These are phyloP conservation scores for Eleusine coracana DNA, from an alignment of 176 grass and related monocot species.

Conservation along the genomic window DNA sequence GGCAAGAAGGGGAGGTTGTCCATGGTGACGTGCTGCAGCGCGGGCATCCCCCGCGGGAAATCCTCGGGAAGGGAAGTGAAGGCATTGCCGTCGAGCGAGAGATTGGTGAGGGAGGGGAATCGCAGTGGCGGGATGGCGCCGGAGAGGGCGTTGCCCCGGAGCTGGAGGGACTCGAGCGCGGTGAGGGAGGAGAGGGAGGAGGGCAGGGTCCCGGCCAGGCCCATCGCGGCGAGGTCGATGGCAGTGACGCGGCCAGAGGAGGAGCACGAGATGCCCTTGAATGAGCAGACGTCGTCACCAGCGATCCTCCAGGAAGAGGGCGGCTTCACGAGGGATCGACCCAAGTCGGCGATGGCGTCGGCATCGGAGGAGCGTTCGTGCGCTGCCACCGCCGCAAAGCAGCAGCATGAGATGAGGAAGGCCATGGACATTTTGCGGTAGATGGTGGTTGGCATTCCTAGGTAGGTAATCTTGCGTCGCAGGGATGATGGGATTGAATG, in stretches of 20 bases:
- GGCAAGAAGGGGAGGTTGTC: neutral
- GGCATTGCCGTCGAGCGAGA: slow-evolving; percentile 16
- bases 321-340: neutral
- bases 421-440: too few relatives aligned
- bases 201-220: neutral
- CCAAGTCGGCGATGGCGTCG: neutral
- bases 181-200: slow-evolving; percentile 3
- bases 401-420: neutral
- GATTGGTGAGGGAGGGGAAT: neutral
- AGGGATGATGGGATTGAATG: too few relatives aligned
- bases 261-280: neutral
- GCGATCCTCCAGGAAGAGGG: neutral
- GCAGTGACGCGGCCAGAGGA: neutral
- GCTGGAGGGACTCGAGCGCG: neutral
- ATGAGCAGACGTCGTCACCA: neutral
- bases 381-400: neutral
- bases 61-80: neutral
- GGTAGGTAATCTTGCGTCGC: neutral
- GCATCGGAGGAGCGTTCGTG: too few relatives aligned
- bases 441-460: neutral
- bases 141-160: slow-evolving; percentile 4
- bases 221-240: slow-evolving; percentile 1
- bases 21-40: neutral
- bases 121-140: slow-evolving; percentile 5
- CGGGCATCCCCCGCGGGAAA: neutral